These are phyloP conservation scores for Croton setiger DNA, from an alignment of 441 rosid genomes.

Conservation along the genomic window DNA sequence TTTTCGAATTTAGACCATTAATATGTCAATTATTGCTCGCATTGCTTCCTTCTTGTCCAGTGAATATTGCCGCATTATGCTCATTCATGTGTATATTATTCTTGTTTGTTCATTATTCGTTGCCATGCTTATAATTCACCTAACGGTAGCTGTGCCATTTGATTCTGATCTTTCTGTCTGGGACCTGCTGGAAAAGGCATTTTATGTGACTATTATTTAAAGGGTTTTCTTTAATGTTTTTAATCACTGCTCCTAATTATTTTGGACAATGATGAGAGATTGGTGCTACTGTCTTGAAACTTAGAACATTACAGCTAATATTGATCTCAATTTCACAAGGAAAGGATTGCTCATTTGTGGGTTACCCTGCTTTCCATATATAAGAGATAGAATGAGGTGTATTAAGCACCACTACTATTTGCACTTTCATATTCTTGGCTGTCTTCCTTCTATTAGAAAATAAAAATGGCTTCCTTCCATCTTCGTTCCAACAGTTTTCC, in stretches of 20 bases:
- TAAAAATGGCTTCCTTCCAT: slow-evolving; percentile 9
- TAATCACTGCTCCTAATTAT: no score
- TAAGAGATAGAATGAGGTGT: not conserved
- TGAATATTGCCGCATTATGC: not conserved
- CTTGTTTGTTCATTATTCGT: not conserved
- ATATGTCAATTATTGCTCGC: not conserved
- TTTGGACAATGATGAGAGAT: no score
- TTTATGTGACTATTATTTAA: no score
- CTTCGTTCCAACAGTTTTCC: slow-evolving; percentile 34
- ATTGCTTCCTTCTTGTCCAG: not conserved
- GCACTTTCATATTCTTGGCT: not conserved
- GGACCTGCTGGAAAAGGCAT: no score
- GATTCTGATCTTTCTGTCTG: no score
- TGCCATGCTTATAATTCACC: no score
- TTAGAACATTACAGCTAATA: slow-evolving; percentile 12
- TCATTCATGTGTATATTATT: not conserved
- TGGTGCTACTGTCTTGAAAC: no score
- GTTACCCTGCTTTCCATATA: not conserved
- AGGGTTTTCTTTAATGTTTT: no score
- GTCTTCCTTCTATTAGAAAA: not conserved
- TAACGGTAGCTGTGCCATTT: not conserved
- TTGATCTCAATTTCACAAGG: not conserved
- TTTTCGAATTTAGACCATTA: not conserved
- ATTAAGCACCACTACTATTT: not conserved
- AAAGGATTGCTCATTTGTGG: not conserved